These are phyloP conservation scores for Dendrostoma leiphaemia DNA, from an alignment of 2,329 filamentous ascomycete genomes.

Conservation along the genomic window DNA sequence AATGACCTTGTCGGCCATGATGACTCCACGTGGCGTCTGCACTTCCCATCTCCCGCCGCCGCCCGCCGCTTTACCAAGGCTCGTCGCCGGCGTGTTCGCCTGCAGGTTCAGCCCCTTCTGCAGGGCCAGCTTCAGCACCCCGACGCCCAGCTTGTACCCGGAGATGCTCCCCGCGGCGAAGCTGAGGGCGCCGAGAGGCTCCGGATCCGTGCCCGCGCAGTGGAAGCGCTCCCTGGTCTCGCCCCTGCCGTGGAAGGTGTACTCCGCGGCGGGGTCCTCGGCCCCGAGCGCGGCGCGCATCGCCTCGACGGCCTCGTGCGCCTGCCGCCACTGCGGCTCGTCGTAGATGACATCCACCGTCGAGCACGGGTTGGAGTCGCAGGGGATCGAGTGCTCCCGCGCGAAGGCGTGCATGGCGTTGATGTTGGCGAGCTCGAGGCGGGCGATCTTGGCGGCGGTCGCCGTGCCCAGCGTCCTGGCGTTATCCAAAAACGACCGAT, in stretches of 20 bases:
- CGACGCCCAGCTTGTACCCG: conserved; percentile 36
- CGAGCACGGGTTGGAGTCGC: conserved; percentile 48
- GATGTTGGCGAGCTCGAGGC: conserved; percentile 52
- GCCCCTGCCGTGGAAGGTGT: conserved; percentile 33
- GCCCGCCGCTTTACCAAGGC: conserved; percentile 18
- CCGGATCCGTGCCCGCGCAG: conserved; percentile 24
- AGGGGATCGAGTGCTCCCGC: conserved; percentile 41
- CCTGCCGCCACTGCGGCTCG: conserved; percentile 35
- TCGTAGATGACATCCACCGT: conserved; percentile 61
- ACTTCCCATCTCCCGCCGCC: conserved; percentile 35
- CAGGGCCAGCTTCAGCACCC: conserved; percentile 44
- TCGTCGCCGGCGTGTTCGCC: conserved; percentile 46
- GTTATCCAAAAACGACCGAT: conserved; percentile 50
- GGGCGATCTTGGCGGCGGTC: conserved; percentile 49
- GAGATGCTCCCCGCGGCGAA: conserved; percentile 44
- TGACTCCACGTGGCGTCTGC: conserved; percentile 39
- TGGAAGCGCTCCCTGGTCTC: conserved; percentile 9
- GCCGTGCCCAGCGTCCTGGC: conserved; percentile 40
- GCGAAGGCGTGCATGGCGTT: conserved; percentile 55
- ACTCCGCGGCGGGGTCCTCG: conserved; percentile 39
- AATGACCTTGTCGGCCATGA: conserved; percentile 42
- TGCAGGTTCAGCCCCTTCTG: conserved; percentile 48
- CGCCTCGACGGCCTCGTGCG: conserved; percentile 36
- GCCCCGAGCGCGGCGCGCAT: conserved; percentile 43
- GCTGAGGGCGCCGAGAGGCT: conserved; percentile 43